Evolutionary conservation across 2,329 filamentous ascomycete species (phyloP).

Genomic region (Tothia fuscella): DNA sequence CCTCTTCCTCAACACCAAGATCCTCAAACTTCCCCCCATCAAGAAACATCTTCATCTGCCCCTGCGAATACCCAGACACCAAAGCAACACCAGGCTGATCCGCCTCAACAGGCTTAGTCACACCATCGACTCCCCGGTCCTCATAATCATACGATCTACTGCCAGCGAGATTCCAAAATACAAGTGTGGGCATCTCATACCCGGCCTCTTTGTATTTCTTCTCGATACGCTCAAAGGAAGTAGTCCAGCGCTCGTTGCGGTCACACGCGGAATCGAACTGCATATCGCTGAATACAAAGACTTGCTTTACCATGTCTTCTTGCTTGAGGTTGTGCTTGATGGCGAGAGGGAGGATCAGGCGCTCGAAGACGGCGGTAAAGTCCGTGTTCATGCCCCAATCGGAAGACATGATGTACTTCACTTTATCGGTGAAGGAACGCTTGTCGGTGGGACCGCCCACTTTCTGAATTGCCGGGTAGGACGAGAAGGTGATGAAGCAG

Average conservation of each 20-base stretch:
- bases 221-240: constrained; percentile 40
- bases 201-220: constrained; percentile 34
- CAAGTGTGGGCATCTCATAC: constrained; percentile 46
- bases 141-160: constrained; percentile 18
- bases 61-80: constrained; percentile 47
- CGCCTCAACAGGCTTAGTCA: constrained; percentile 39
- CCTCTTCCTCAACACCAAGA: constrained; percentile 28
- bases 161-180: constrained; percentile 49
- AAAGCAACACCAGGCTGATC: constrained; percentile 35
- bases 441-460: constrained; percentile 26
- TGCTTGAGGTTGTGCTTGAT: constrained; percentile 36
- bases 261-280: constrained; percentile 37
- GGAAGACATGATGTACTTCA: constrained; percentile 19
- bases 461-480: constrained; percentile 27
- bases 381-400: constrained; percentile 38
- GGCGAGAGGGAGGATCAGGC: constrained; percentile 44
- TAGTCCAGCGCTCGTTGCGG: constrained; percentile 25
- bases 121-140: constrained; percentile 16
- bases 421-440: constrained; percentile 32
- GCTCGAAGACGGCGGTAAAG: constrained; percentile 42
- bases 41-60: constrained; percentile 45
- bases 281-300: constrained; percentile 52
- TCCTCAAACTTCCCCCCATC: constrained; percentile 35
- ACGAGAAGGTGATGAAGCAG: constrained; percentile 43
- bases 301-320: constrained; percentile 48